These are phyloP conservation scores for Inonotus obliquus DNA, from an alignment of 1,284 basidiomycete species.

Conservation along the genomic window DNA sequence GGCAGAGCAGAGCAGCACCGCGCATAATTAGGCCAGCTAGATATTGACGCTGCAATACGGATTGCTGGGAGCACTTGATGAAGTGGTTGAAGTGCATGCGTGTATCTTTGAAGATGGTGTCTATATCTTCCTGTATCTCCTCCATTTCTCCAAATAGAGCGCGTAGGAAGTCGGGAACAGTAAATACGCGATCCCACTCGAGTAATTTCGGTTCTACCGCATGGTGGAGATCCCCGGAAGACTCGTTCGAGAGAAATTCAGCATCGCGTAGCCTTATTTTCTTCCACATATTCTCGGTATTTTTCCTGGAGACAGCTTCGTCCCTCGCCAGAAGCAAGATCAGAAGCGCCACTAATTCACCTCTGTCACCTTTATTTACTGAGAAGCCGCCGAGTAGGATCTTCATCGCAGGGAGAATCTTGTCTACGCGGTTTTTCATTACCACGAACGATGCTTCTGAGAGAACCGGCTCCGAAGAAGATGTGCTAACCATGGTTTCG, in stretches of 20 bases:
- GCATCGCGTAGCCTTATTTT: neutral
- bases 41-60: neutral
- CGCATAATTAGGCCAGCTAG: neutral
- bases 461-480: neutral
- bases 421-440: neutral
- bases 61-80: neutral
- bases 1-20: neutral
- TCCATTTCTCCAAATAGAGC: neutral
- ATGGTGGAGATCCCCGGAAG: neutral
- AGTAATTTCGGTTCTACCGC: neutral
- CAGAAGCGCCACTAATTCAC: no score
- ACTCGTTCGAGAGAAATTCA: neutral
- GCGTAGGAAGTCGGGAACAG: no score
- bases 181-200: no score
- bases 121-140: neutral
- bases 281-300: neutral
- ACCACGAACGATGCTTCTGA: neutral
- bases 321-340: no score
- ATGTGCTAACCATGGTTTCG: neutral
- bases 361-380: no score
- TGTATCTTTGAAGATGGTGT: neutral
- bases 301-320: no score
- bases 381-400: neutral
- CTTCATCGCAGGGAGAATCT: neutral
- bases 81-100: neutral